phyloP scores from a whole-genome alignment of 208 protist genomes.

The Trypanosoma caninum region DNA sequence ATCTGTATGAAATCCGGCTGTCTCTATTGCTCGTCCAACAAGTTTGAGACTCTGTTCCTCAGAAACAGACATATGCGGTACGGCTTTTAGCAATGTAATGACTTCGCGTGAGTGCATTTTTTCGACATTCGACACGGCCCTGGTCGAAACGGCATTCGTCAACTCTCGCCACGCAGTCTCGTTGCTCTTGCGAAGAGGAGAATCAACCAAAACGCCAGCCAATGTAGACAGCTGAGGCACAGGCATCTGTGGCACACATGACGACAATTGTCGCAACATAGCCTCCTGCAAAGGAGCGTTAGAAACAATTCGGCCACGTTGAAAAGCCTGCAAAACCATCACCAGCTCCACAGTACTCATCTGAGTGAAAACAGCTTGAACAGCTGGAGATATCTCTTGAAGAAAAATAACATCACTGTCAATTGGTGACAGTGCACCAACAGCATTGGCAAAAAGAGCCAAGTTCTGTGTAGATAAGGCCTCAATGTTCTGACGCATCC shows the following conservation, averaged over 20 bases:
- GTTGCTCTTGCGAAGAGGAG: slow-evolving; percentile 33
- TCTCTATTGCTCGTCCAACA: slow-evolving; percentile 44
- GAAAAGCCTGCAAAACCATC: slow-evolving; percentile 82
- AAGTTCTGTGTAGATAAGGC: slow-evolving; percentile 74
- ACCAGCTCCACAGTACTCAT: slow-evolving; percentile 82
- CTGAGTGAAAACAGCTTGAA: slow-evolving; percentile 43
- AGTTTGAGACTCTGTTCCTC: slow-evolving; percentile 45
- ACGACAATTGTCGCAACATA: slow-evolving; percentile 43
- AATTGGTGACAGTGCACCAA: slow-evolving; percentile 38
- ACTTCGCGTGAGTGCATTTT: slow-evolving; percentile 74
- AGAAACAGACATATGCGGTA: slow-evolving; percentile 30
- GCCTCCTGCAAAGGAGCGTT: slow-evolving; percentile 38
- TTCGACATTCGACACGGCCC: slow-evolving; percentile 34
- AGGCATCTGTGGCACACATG: slow-evolving; percentile 61
- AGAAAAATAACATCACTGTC: slow-evolving; percentile 42
- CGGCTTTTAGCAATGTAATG: slow-evolving; percentile 47
- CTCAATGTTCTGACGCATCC: slow-evolving; percentile 59
- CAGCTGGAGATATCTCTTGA: slow-evolving; percentile 37
- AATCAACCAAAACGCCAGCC: slow-evolving; percentile 35
- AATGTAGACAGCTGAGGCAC: slow-evolving; percentile 70
- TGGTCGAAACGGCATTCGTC: slow-evolving; percentile 30
- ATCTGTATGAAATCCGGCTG: slow-evolving; percentile 60
- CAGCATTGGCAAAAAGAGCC: slow-evolving; percentile 70
- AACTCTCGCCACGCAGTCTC: slow-evolving; percentile 37
- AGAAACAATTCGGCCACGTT: slow-evolving; percentile 37